Base-by-base conservation (phyloP, 2,329 filamentous ascomycete species). In the Fusarium sambucinum region DNA sequence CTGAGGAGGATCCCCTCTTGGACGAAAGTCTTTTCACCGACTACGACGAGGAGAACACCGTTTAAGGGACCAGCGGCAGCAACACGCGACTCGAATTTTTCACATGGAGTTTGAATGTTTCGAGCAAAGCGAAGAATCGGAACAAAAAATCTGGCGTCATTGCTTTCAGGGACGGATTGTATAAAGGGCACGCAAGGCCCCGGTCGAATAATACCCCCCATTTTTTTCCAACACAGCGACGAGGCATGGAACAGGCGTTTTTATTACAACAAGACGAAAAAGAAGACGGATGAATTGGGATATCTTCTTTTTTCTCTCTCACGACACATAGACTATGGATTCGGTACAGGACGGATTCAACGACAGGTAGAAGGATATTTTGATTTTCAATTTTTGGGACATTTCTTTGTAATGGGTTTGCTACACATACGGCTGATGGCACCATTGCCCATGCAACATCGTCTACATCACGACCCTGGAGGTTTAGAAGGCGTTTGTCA, bases 1-100 rank as follows among this genome's bases (percentile, higher is more conserved):
- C 73, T 16, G 81, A 82, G 45, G 83, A 84, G 63, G 78, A 78
- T 21, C 74, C 77, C 6, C 68, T 78, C 21, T 65, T 77, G 33
- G 74, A 78, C 46, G 77, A 79, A 52, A 62, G 55, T 17, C 60
- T 73, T 25, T 73, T 78, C 33, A 69, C 76, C 30, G 73, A 75
- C 55, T 76, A 77, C 47, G 77, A 77, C 41, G 75, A 75, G 50
- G 74, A 78, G 21, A 72, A 78, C 50, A 72, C 71, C 35, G 77
- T 76, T 40, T 80, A 60, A 75, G 44, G 17, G 37, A 48, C 35
- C 37, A 51, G 44, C 27, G 52, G 19, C 40, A 55, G 45, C 32
- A 59, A 54, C 46, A 66, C 45, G 47, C 51, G 63, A 56, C 56
- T 65, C 64, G 52, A 48, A 50, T 58, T 62, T 55, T 58, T 60